Conservation (phyloP, 176 grass and related monocot genomes). For the Lolium rigidum region DNA sequence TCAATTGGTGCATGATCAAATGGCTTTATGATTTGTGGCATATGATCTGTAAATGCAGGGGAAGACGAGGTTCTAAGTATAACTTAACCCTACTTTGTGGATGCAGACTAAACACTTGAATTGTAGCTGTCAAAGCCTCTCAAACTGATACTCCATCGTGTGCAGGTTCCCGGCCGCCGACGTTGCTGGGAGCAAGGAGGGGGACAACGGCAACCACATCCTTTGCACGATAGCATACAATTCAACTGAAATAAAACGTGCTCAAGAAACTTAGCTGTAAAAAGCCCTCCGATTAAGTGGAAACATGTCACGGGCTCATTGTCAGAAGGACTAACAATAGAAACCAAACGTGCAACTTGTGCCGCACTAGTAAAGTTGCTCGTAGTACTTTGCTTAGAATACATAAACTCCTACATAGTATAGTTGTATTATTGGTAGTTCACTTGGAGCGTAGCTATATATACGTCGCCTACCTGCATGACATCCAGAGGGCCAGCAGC, state of each 20-base stretch:
- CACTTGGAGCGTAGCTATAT: background rate
- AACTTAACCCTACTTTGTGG: too few relatives aligned
- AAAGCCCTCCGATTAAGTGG: background rate
- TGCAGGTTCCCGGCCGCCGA: background rate
- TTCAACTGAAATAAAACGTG: background rate
- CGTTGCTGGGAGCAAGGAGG: background rate
- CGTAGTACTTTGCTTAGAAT: background rate
- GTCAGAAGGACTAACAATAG: background rate
- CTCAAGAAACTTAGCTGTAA: background rate
- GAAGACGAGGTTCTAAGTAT: too few relatives aligned
- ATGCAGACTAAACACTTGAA: background rate
- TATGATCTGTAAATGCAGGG: too few relatives aligned
- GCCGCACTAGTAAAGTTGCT: background rate
- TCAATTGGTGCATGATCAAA: too few relatives aligned
- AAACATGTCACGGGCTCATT: background rate
- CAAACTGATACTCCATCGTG: background rate
- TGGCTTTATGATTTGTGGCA: too few relatives aligned
- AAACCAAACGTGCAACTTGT: background rate
- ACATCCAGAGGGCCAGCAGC: too few relatives aligned
- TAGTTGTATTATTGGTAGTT: background rate
- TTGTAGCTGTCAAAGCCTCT: constrained; percentile 16
- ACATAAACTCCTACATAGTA: background rate
- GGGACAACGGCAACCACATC: background rate
- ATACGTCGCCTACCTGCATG: background rate
- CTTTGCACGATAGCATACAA: background rate